Conservation (phyloP, 805 yeast genomes). For the Zygoascus tannicola region DNA sequence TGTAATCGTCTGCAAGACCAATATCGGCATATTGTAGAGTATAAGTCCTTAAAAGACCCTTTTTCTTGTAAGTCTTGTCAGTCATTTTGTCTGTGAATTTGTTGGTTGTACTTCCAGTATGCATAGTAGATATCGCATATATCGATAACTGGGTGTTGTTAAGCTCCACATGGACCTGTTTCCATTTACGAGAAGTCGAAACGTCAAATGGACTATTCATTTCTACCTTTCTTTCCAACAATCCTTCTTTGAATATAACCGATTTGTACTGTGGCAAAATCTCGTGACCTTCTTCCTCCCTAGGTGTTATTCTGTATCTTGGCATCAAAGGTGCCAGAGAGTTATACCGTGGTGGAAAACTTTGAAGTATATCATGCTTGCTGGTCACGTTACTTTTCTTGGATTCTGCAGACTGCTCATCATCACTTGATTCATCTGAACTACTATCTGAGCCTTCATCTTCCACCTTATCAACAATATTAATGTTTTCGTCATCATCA, state of each 20-base stretch:
- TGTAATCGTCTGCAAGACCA: conserved; percentile 82
- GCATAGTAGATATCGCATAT: conserved; percentile 34
- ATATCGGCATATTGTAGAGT: conserved; percentile 75
- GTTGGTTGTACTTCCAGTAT: conserved; percentile 14
- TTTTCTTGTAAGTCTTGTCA: conserved; percentile 14
- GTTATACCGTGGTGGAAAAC: conserved; percentile 31
- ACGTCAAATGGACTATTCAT: conserved; percentile 71
- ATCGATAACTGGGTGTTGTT: conserved; percentile 82
- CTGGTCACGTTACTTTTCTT: background rate
- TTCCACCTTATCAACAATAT: conserved; percentile 3
- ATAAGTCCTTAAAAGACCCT: conserved; percentile 40
- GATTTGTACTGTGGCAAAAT: conserved; percentile 58
- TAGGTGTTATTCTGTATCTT: conserved; percentile 28
- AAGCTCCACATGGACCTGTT: conserved; percentile 54
- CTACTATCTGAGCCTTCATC: conserved; percentile 1
- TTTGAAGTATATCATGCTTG: background rate
- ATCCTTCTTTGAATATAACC: conserved; percentile 50
- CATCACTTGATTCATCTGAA: conserved; percentile 1
- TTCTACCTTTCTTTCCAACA: conserved; percentile 58
- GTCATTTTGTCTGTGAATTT: conserved; percentile 10
- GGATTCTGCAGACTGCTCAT: background rate
- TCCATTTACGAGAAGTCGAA: conserved; percentile 64
- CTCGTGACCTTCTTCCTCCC: conserved; percentile 31
- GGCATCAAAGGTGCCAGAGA: conserved; percentile 30
- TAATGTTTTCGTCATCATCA: conserved; percentile 1